Evolutionary conservation across 352 stramenopile species (phyloP).

Genomic region (Globisporangium solare): DNA sequence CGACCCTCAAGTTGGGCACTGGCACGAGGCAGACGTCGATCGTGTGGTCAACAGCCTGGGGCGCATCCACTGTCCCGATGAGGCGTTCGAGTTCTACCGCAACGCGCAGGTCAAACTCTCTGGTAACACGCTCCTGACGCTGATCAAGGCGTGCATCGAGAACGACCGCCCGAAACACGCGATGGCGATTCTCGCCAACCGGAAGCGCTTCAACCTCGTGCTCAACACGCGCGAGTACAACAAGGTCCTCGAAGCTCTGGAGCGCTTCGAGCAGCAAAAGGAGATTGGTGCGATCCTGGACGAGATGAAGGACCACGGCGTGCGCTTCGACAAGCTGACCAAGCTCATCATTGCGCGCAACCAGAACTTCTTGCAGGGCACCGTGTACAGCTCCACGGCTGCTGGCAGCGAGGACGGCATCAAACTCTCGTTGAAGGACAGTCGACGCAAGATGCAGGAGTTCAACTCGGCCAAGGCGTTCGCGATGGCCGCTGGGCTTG

Average conservation of each 20-base stretch:
- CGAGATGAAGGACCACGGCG: conserved; percentile 34
- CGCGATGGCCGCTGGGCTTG: conserved; percentile 7
- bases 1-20: conserved; percentile 24
- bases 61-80: conserved; percentile 24
- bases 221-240: conserved; percentile 39
- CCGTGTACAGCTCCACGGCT: conserved; percentile 9
- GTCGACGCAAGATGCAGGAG: conserved; percentile 7
- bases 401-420: background rate
- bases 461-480: conserved; percentile 7
- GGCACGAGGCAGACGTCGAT: conserved; percentile 43
- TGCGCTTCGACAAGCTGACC: conserved; percentile 24
- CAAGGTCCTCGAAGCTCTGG: conserved; percentile 38
- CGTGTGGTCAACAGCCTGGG: conserved; percentile 50
- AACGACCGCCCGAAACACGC: conserved; percentile 42
- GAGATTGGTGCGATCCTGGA: conserved; percentile 31
- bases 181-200: conserved; percentile 44
- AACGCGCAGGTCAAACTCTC: conserved; percentile 39
- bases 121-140: conserved; percentile 34
- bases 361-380: conserved; percentile 24
- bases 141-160: conserved; percentile 38
- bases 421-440: conserved; percentile 3
- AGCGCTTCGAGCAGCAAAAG: conserved; percentile 24
- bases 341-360: conserved; percentile 34
- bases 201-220: conserved; percentile 41
- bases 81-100: conserved; percentile 62